Evolutionary conservation across 75 land plant genomes (phyloP).

Genomic region (Picea glauca): DNA sequence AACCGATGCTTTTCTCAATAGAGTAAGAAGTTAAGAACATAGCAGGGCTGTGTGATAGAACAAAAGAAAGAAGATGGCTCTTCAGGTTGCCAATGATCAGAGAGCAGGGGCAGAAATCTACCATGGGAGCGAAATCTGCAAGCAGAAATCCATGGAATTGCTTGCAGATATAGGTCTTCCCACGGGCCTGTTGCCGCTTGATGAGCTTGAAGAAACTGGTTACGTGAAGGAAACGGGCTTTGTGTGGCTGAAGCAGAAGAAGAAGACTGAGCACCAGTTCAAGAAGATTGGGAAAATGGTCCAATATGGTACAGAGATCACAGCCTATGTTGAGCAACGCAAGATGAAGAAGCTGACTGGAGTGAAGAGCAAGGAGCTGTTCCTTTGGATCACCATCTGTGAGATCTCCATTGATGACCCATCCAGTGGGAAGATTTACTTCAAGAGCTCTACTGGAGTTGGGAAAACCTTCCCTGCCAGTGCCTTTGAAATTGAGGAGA

Average conservation of each 20-base stretch:
- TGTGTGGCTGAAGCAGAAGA: slow-evolving; percentile 42
- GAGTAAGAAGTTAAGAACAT: too few species aligned
- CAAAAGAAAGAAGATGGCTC: too few species aligned
- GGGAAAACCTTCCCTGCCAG: slow-evolving; percentile 20
- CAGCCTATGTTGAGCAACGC: slow-evolving; percentile 24
- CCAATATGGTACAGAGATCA: slow-evolving; percentile 26
- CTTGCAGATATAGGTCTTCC: slow-evolving; percentile 38
- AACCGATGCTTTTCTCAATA: too few species aligned
- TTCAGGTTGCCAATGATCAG: too few species aligned
- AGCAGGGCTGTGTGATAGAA: too few species aligned
- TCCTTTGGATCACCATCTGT: slow-evolving; percentile 27
- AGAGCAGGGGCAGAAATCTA: slow-evolving; percentile 20
- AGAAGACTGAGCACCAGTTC: slow-evolving; percentile 25
- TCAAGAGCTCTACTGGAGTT: slow-evolving; percentile 33
- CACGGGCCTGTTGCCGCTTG: slow-evolving; percentile 50
- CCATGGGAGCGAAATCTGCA: slow-evolving; percentile 27
- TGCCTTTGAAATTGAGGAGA: slow-evolving; percentile 28
- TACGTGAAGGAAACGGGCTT: slow-evolving; percentile 39
- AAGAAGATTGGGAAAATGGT: slow-evolving; percentile 18
- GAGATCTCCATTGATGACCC: slow-evolving; percentile 30
- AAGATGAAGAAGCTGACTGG: slow-evolving; percentile 38
- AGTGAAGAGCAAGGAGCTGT: slow-evolving; percentile 45
- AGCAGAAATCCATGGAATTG: slow-evolving; percentile 28
- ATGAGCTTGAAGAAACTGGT: slow-evolving; percentile 38
- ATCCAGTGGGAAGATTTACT: slow-evolving; percentile 16